phyloP scores from a whole-genome alignment of 192 early-diverging fungal species.

The Coemansia sp. region DNA sequence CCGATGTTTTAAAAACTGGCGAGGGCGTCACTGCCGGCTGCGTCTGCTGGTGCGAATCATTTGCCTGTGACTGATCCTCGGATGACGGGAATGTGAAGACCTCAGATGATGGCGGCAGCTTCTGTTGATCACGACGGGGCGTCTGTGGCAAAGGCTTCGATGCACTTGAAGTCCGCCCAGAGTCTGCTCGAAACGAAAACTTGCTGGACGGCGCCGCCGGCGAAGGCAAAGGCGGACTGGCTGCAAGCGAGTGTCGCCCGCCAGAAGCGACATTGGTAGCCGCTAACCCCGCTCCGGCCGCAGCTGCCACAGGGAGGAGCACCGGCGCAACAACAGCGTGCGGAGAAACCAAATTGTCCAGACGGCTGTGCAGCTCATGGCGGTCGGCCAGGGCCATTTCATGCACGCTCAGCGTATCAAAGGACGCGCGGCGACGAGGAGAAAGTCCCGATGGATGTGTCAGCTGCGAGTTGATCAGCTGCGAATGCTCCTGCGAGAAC shows the following conservation, averaged over 20 bases:
- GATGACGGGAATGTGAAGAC: constrained; percentile 42
- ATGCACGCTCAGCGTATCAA: constrained; percentile 48
- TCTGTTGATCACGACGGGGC: constrained; percentile 17
- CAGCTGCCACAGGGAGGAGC: background rate
- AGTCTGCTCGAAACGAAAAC: constrained; percentile 27
- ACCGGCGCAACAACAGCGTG: constrained; percentile 1
- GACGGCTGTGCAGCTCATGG: constrained; percentile 36
- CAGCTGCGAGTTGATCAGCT: background rate
- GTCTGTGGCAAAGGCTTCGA: constrained; percentile 41
- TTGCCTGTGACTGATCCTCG: constrained; percentile 8
- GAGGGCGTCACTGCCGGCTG: constrained; percentile 13
- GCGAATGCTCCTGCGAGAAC: constrained; percentile 14
- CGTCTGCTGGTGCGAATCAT: background rate
- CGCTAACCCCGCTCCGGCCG: background rate
- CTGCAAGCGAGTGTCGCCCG: constrained; percentile 7
- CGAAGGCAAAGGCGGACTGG: constrained; percentile 3
- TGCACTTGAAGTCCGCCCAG: background rate
- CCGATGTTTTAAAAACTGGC: constrained; percentile 19
- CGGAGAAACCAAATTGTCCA: constrained; percentile 35
- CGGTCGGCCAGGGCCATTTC: constrained; percentile 48
- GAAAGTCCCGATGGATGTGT: background rate
- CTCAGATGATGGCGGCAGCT: background rate
- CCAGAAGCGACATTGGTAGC: background rate
- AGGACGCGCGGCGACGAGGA: constrained; percentile 34
- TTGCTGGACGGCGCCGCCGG: constrained; percentile 20